Percentiles rank a stretch among this genome's conserved stretches.
phyloP scores from a whole-genome alignment of 2,329 filamentous ascomycete genomes.

The Stachybotrys elegans region DNA sequence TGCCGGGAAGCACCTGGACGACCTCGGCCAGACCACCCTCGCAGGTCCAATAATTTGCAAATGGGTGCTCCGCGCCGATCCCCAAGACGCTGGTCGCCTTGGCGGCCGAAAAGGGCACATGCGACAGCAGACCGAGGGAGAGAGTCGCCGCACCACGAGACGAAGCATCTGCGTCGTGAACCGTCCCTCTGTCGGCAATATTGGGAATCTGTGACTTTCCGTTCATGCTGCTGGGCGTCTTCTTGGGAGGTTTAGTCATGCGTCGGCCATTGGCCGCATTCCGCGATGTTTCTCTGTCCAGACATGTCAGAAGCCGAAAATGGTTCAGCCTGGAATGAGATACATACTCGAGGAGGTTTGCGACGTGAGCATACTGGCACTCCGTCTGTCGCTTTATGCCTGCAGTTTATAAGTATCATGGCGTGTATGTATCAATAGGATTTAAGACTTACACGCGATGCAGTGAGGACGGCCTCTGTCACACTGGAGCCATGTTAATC shows the following conservation, averaged over 20 bases:
- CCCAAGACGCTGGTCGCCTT: slow-evolving; percentile 75
- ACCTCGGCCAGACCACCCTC: slow-evolving; percentile 71
- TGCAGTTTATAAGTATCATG: slow-evolving; percentile 24
- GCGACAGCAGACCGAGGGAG: slow-evolving; percentile 61
- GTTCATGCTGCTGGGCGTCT: slow-evolving; percentile 34
- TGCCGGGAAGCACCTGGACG: slow-evolving; percentile 69
- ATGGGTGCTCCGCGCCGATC: slow-evolving; percentile 73
- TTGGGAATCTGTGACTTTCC: slow-evolving; percentile 44
- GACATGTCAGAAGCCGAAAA: too few relatives aligned
- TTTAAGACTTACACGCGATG: slow-evolving; percentile 50
- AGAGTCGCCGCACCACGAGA: slow-evolving; percentile 48
- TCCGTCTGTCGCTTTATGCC: slow-evolving; percentile 72
- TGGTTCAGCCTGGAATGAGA: too few relatives aligned
- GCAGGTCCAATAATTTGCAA: slow-evolving; percentile 82
- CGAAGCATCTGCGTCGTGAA: slow-evolving; percentile 35
- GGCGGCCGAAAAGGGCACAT: slow-evolving; percentile 66
- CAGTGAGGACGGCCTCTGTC: slow-evolving; percentile 68
- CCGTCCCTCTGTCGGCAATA: slow-evolving; percentile 48
- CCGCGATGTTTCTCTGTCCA: slow-evolving; percentile 50
- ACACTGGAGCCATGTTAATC: slow-evolving; percentile 47
- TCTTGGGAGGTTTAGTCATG: slow-evolving; percentile 54
- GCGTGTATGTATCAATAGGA: neutral
- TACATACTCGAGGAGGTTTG: slow-evolving; percentile 71
- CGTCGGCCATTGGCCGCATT: slow-evolving; percentile 47
- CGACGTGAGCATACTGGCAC: slow-evolving; percentile 71